These are phyloP conservation scores for Ophioceras dolichostomum DNA, from an alignment of 2,329 filamentous ascomycete species.

Conservation along the genomic window DNA sequence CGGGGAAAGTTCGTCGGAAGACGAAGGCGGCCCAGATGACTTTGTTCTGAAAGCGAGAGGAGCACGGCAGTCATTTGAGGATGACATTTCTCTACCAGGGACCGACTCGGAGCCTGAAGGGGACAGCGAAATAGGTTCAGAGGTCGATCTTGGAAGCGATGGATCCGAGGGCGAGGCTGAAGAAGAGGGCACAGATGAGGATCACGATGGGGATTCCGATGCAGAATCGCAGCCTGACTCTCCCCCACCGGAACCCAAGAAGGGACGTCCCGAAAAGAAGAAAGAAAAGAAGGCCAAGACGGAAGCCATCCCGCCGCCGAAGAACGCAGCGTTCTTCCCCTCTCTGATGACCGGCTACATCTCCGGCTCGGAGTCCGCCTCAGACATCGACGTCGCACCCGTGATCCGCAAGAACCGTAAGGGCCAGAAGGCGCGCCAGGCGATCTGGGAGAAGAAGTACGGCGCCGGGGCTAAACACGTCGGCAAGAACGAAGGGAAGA, in stretches of 20 bases:
- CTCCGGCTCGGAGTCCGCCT: slow-evolving; percentile 60
- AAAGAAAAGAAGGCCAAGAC: slow-evolving; percentile 9
- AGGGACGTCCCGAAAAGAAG: not conserved
- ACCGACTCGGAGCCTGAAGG: slow-evolving; percentile 1
- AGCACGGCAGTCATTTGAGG: too few species aligned
- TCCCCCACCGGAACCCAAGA: not conserved
- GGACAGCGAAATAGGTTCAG: too few species aligned
- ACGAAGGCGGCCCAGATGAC: slow-evolving; percentile 14
- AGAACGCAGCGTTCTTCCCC: slow-evolving; percentile 54
- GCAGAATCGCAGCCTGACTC: not conserved
- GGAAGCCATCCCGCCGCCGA: slow-evolving; percentile 8
- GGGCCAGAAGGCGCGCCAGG: slow-evolving; percentile 66
- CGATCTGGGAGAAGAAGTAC: slow-evolving; percentile 72
- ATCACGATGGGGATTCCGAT: not conserved
- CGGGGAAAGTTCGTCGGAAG: slow-evolving; percentile 15
- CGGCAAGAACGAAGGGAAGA: slow-evolving; percentile 19
- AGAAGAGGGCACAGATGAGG: not conserved
- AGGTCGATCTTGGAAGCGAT: too few species aligned
- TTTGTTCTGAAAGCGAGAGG: not conserved
- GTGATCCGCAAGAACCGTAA: slow-evolving; percentile 53
- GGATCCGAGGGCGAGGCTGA: not conserved
- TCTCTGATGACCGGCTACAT: slow-evolving; percentile 70
- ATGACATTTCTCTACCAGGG: slow-evolving; percentile 3
- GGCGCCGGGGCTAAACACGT: slow-evolving; percentile 59
- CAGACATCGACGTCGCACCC: slow-evolving; percentile 50